Percentiles rank a stretch among this genome's conserved stretches.
phyloP scores from a whole-genome alignment of 805 yeast genomes.

The Cyberlindnera suaveolens region DNA sequence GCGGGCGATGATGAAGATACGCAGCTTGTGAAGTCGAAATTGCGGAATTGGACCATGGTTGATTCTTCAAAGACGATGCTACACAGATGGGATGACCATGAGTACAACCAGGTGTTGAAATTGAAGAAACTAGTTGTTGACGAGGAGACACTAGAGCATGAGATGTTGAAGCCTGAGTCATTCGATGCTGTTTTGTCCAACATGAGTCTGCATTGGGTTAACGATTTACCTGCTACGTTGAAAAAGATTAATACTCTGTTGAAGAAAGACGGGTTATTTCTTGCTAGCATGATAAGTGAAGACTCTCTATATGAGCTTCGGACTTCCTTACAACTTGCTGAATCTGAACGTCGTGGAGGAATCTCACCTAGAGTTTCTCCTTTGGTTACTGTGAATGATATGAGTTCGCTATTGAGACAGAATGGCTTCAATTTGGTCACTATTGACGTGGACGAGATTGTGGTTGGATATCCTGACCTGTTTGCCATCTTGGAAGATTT shows the following conservation, averaged over 20 bases:
- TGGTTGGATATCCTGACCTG: conserved; percentile 72
- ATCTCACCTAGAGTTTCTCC: conserved; percentile 79
- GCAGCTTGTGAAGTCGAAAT: conserved; percentile 42
- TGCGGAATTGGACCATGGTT: conserved; percentile 50
- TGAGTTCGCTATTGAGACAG: conserved; percentile 63
- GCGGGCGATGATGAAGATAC: conserved; percentile 42
- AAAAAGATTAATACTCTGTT: conserved; percentile 49
- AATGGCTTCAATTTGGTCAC: conserved; percentile 80
- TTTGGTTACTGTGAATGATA: conserved; percentile 68
- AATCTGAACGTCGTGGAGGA: conserved; percentile 73
- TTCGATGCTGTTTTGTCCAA: conserved; percentile 73
- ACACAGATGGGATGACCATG: conserved; percentile 40
- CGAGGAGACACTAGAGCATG: conserved; percentile 55
- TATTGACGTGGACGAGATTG: conserved; percentile 76
- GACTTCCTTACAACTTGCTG: conserved; percentile 76
- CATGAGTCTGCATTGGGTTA: conserved; percentile 77
- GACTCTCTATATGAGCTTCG: conserved; percentile 81
- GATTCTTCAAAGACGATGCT: conserved; percentile 55
- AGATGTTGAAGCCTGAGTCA: conserved; percentile 30
- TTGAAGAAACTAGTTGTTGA: conserved; percentile 52
- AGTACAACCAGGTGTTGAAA: conserved; percentile 34
- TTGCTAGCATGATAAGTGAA: conserved; percentile 79
- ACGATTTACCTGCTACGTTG: conserved; percentile 68
- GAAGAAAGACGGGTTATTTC: conserved; percentile 75
- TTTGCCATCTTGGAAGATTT: conserved; percentile 62